Evolutionary conservation across 2,329 filamentous ascomycete species (phyloP).

Genomic region (Xenosphaeropsis pyriputrescens): DNA sequence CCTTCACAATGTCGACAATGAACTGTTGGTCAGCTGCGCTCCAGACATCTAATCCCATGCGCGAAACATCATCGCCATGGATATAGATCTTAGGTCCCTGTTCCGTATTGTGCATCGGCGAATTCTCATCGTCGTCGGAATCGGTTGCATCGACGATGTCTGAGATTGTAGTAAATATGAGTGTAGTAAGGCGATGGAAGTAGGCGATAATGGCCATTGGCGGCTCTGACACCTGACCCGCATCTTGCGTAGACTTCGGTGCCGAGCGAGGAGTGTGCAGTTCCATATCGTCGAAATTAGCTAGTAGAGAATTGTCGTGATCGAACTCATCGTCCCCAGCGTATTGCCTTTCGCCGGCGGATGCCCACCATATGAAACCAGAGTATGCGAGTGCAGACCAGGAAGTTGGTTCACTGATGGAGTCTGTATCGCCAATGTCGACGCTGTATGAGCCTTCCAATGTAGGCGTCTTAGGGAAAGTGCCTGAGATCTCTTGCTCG

Average conservation of each 20-base stretch:
- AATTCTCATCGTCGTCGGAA: conserved; percentile 19
- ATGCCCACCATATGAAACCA: conserved; percentile 85
- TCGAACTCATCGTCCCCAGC: conserved; percentile 45
- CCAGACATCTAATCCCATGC: conserved; percentile 70
- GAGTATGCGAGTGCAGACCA: conserved; percentile 68
- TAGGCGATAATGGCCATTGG: conserved; percentile 65
- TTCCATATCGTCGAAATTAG: conserved; percentile 27
- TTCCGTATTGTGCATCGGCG: conserved; percentile 14
- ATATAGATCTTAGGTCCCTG: conserved; percentile 29
- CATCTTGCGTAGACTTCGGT: conserved; percentile 8
- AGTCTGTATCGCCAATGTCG: conserved; percentile 33
- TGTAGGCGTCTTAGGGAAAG: neutral
- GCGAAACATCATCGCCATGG: conserved; percentile 47
- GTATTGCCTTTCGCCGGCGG: conserved; percentile 57
- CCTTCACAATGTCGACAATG: conserved; percentile 41
- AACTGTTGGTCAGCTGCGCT: conserved; percentile 57
- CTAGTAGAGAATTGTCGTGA: conserved; percentile 39
- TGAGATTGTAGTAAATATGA: conserved; percentile 45
- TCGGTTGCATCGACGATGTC: conserved; percentile 38
- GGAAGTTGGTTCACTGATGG: conserved; percentile 44
- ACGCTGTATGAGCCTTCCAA: conserved; percentile 12
- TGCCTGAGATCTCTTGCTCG: neutral
- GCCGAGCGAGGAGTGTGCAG: conserved; percentile 9
- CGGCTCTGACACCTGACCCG: conserved; percentile 26
- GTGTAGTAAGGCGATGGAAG: conserved; percentile 62